A percentile compares a stretch with the other conserved stretches of the same genome.
Evolutionary conservation across 345 rosid genomes (phyloP).

Genomic region (Noccaea caerulescens): DNA sequence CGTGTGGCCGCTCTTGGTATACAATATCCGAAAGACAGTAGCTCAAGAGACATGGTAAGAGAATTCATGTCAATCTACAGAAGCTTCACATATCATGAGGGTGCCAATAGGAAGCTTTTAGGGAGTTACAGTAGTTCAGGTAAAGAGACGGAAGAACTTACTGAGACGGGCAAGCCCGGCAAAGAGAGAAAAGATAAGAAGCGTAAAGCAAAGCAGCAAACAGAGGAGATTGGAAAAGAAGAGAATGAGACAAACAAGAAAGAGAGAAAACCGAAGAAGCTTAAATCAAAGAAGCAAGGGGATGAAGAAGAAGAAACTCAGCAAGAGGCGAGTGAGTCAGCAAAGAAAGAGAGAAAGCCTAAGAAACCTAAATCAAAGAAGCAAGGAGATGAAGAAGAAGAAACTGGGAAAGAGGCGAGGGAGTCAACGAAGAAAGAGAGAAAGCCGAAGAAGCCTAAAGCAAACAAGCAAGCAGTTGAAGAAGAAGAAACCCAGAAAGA

Average conservation of each 20-base stretch:
- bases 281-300: slow-evolving; percentile 19
- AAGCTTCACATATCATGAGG: slow-evolving; percentile 56
- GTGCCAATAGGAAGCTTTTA: slow-evolving; percentile 43
- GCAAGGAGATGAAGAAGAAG: slow-evolving; percentile 26
- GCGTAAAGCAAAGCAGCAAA: slow-evolving; percentile 13
- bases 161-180: slow-evolving; percentile 9
- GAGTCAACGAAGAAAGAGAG: slow-evolving; percentile 16
- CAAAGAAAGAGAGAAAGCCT: slow-evolving; percentile 20
- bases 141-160: slow-evolving; percentile 39
- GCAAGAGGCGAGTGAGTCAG: slow-evolving; percentile 35
- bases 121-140: slow-evolving; percentile 45
- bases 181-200: slow-evolving; percentile 19
- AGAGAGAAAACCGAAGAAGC: slow-evolving; percentile 11
- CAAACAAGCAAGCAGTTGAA: slow-evolving; percentile 14
- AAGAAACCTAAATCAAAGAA: slow-evolving; percentile 16
- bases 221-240: slow-evolving; percentile 29
- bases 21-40: slow-evolving; percentile 42
- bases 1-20: slow-evolving; percentile 59
- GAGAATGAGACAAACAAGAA: slow-evolving; percentile 39
- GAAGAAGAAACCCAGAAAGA: slow-evolving; percentile 27
- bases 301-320: slow-evolving; percentile 33
- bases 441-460: slow-evolving; percentile 14
- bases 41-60: slow-evolving; percentile 49
- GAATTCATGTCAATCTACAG: slow-evolving; percentile 67
- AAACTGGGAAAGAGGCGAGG: slow-evolving; percentile 42